Evolutionary conservation across 2,329 filamentous ascomycete genomes (phyloP).

Genomic region (Thelonectria blattea): DNA sequence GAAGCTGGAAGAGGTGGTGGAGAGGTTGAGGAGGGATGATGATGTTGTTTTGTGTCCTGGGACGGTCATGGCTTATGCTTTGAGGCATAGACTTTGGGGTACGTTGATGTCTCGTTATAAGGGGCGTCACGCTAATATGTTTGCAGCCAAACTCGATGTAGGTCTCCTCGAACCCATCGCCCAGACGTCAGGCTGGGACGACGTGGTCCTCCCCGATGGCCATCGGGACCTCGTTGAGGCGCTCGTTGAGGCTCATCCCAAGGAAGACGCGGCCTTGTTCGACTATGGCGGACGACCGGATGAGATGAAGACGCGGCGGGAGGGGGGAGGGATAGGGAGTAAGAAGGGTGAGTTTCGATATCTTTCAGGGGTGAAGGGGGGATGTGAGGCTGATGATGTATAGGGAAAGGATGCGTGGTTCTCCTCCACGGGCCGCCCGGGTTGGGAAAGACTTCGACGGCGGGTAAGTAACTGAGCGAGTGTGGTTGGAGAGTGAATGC

Average conservation of each 20-base stretch:
- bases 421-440: constrained; percentile 40
- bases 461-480: too few species aligned
- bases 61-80: background rate
- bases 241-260: background rate
- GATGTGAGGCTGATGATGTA: background rate
- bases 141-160: background rate
- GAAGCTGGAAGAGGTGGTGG: background rate
- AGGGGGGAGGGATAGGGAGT: background rate
- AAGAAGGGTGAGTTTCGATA: background rate
- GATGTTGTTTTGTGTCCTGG: background rate
- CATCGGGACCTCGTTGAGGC: constrained; percentile 6
- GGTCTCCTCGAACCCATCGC: background rate
- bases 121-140: background rate
- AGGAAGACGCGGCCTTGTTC: background rate
- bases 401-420: constrained; percentile 39
- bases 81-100: constrained; percentile 3
- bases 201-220: background rate
- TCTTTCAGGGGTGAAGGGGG: too few species aligned
- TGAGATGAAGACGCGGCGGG: too few species aligned
- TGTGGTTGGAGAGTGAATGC: too few species aligned
- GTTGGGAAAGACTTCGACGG: constrained; percentile 40
- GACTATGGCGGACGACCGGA: too few species aligned
- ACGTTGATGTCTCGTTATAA: background rate
- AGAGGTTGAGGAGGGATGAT: background rate
- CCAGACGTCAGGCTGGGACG: background rate